These are phyloP conservation scores for Cystofilobasidium capitatum DNA, from an alignment of 768 basidiomycete species.

Conservation along the genomic window DNA sequence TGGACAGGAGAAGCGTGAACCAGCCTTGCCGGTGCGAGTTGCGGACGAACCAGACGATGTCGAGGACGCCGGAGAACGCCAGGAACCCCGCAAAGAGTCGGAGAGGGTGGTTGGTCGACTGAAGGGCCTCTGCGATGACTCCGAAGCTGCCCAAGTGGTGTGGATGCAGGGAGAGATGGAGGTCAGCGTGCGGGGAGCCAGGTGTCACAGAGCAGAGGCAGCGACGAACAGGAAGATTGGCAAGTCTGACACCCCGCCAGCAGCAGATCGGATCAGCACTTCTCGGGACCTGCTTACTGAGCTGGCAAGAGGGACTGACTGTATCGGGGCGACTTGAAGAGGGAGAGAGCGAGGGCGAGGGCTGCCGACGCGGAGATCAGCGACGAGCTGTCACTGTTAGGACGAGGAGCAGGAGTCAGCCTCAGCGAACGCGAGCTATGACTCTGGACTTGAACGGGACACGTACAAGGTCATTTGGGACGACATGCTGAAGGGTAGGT, in stretches of 20 bases:
- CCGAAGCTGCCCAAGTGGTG: no score
- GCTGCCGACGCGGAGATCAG: neutral
- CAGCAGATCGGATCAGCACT: no score
- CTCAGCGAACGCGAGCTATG: neutral
- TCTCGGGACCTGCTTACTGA: neutral
- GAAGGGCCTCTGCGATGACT: conserved; percentile 14
- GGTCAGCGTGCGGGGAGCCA: neutral
- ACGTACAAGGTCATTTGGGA: neutral
- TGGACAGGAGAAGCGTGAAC: conserved; percentile 12
- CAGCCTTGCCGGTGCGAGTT: neutral
- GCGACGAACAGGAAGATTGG: no score
- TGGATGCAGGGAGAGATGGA: conserved; percentile 17
- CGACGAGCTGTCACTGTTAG: neutral
- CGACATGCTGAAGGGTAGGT: neutral
- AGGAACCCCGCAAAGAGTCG: conserved; percentile 23
- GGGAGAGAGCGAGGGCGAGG: conserved; percentile 16
- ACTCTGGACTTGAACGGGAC: neutral
- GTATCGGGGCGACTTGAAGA: conserved; percentile 25
- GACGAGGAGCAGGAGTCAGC: neutral
- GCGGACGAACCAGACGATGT: conserved; percentile 18
- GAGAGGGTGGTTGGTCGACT: conserved; percentile 11
- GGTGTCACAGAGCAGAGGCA: neutral
- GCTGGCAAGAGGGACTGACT: neutral
- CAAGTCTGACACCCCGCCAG: no score
- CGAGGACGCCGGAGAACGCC: conserved; percentile 8